Conservation (phyloP, 345 rosid species). For the Gossypium stocksii region DNA sequence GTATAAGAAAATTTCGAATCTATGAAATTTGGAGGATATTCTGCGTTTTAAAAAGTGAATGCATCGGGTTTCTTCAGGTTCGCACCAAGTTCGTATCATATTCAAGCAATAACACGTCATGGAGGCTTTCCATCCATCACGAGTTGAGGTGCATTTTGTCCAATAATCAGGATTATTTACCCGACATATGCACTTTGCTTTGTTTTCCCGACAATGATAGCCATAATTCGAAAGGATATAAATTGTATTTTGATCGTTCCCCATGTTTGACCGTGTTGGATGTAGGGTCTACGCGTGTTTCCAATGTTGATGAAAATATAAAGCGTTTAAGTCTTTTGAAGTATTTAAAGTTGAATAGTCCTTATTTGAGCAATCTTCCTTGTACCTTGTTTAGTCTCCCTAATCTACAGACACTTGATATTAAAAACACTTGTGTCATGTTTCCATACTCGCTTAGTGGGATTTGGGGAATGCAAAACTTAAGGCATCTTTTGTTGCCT, state of each 20-base stretch:
- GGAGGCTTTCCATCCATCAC: conserved; percentile 5
- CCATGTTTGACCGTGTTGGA: background rate
- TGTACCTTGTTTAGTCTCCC: background rate
- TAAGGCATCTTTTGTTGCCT: background rate
- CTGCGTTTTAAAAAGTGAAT: background rate
- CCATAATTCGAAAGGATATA: background rate
- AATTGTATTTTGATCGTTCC: background rate
- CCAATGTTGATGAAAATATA: background rate
- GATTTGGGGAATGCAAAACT: background rate
- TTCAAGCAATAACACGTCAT: background rate
- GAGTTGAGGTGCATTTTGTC: background rate
- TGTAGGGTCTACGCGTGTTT: background rate
- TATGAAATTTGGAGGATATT: background rate
- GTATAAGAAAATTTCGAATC: background rate
- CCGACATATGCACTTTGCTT: background rate
- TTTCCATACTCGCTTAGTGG: background rate
- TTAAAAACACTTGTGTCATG: background rate
- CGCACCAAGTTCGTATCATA: background rate
- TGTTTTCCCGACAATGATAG: background rate
- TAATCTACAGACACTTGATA: conserved; percentile 2
- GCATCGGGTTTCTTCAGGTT: background rate
- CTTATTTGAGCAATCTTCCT: background rate
- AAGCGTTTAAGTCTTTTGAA: background rate
- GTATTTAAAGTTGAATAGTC: background rate
- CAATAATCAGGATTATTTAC: background rate